Conservation (phyloP, 1,284 basidiomycete genomes). For the Melampsora larici-populina region DNA sequence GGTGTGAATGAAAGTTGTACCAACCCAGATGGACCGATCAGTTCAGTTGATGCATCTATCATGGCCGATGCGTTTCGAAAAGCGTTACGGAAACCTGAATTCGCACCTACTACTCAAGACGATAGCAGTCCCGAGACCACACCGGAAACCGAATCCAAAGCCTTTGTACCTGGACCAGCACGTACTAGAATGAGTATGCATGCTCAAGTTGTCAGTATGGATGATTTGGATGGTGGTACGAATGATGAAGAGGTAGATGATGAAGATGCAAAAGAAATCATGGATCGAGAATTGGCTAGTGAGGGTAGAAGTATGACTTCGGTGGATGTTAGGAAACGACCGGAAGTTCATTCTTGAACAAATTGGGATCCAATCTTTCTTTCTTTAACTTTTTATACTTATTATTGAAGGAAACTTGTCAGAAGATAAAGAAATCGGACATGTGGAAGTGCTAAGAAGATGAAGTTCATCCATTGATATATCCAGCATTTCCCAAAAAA, state of each 20-base stretch:
- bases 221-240: neutral
- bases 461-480: no score
- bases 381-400: neutral
- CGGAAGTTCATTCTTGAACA: constrained; percentile 20
- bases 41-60: constrained; percentile 74
- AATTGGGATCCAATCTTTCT: neutral
- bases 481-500: no score
- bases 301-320: constrained; percentile 41
- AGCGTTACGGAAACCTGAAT: constrained; percentile 76
- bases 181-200: constrained; percentile 14
- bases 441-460: no score
- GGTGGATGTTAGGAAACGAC: constrained; percentile 25
- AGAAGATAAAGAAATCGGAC: no score
- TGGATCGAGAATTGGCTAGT: constrained; percentile 40
- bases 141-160: neutral
- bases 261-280: constrained; percentile 35
- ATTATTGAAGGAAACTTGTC: neutral
- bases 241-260: neutral
- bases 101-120: constrained; percentile 50
- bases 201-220: constrained; percentile 12
- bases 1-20: neutral
- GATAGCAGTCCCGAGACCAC: neutral
- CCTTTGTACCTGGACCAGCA: neutral
- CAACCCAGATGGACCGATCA: constrained; percentile 62
- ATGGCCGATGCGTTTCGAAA: constrained; percentile 82